Evolutionary conservation across 768 basidiomycete species (phyloP).

Genomic region (Chiua virens): DNA sequence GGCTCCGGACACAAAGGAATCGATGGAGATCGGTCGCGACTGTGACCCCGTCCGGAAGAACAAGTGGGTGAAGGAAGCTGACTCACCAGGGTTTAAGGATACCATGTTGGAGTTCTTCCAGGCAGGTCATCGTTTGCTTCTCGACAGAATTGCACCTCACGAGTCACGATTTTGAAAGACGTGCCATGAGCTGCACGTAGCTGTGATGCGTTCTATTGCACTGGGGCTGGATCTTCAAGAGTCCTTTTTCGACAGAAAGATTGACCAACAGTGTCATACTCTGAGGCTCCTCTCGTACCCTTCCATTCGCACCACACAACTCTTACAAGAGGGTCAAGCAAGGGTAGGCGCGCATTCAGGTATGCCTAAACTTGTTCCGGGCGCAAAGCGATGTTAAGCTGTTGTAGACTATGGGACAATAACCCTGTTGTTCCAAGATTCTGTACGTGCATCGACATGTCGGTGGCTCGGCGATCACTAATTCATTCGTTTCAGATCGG

Average conservation of each 20-base stretch:
- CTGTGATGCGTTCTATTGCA: conserved; percentile 85
- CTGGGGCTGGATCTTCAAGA: conserved; percentile 75
- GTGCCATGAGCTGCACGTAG: conserved; percentile 72
- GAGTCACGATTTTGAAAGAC: conserved; percentile 39
- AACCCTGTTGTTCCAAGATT: conserved; percentile 80
- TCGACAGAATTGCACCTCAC: background rate
- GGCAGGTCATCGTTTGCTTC: conserved; percentile 33
- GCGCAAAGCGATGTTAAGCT: background rate
- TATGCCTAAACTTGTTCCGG: conserved; percentile 15
- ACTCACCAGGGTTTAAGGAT: conserved; percentile 65
- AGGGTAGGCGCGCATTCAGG: conserved; percentile 84
- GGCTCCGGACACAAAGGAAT: conserved; percentile 81
- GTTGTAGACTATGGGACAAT: conserved; percentile 71
- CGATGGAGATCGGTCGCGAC: conserved; percentile 88
- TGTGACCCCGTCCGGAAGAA: conserved; percentile 79
- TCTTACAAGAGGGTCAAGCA: conserved; percentile 66
- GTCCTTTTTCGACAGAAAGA: conserved; percentile 71
- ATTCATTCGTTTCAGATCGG: conserved; percentile 50
- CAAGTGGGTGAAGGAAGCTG: conserved; percentile 68
- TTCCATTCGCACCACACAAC: conserved; percentile 57
- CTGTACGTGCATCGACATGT: conserved; percentile 35
- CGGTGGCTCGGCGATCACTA: background rate
- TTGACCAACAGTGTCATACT: conserved; percentile 79
- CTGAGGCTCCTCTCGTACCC: conserved; percentile 81
- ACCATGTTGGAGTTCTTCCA: conserved; percentile 78